These are phyloP conservation scores for Floccularia luteovirens DNA, from an alignment of 768 basidiomycete species.

Conservation along the genomic window DNA sequence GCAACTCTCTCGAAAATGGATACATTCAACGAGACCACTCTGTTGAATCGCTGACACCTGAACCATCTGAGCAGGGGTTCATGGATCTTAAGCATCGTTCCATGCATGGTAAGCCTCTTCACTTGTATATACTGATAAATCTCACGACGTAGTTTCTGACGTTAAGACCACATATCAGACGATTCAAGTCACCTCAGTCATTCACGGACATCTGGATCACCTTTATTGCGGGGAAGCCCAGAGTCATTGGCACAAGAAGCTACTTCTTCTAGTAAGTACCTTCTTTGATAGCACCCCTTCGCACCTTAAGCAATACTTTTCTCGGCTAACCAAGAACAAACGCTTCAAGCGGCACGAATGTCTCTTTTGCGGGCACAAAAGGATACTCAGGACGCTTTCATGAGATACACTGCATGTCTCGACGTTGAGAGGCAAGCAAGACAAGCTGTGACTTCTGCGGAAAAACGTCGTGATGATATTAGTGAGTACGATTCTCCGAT, in stretches of 20 bases:
- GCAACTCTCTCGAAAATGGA: constrained; percentile 33
- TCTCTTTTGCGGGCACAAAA: constrained; percentile 59
- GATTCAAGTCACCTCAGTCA: constrained; percentile 25
- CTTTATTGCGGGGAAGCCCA: constrained; percentile 37
- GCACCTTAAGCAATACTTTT: constrained; percentile 6
- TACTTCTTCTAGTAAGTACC: constrained; percentile 46
- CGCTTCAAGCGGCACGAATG: constrained; percentile 52
- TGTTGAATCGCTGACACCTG: constrained; percentile 38
- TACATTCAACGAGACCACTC: constrained; percentile 37
- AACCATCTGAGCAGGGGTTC: constrained; percentile 37
- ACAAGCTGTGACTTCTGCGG: constrained; percentile 53
- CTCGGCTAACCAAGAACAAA: constrained; percentile 38
- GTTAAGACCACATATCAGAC: constrained; percentile 26
- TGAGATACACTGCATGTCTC: constrained; percentile 60
- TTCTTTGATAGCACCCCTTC: constrained; percentile 5
- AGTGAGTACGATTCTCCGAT: constrained; percentile 24
- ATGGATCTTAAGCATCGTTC: constrained; percentile 25
- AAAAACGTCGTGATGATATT: constrained; percentile 65
- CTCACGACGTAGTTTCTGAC: constrained; percentile 1
- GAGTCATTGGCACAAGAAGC: constrained; percentile 54
- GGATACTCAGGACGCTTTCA: constrained; percentile 66
- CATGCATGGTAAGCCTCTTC: constrained; percentile 18
- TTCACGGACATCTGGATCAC: constrained; percentile 43
- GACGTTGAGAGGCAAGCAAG: constrained; percentile 63
- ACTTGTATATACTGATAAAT: constrained; percentile 1